Evolutionary conservation across 108 stramenopile genomes (phyloP).

Genomic region (Pseudonitzschia delicatissima): DNA sequence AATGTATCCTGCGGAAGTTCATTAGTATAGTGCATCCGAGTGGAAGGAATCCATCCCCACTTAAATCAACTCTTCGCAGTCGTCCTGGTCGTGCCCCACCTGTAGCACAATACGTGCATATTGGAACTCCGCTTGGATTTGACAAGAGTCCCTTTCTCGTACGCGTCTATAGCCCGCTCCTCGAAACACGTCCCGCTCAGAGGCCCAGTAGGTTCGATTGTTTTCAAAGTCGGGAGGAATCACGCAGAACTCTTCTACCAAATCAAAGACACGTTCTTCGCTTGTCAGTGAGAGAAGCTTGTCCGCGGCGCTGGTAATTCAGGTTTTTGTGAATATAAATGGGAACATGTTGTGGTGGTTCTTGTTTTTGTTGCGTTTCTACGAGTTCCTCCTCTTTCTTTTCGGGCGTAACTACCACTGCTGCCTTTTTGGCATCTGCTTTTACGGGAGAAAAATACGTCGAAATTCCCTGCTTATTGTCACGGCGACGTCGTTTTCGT

Average conservation of each 20-base stretch:
- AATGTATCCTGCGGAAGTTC: too few species aligned
- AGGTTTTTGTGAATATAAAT: constrained; percentile 57
- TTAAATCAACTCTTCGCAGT: constrained; percentile 18
- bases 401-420: constrained; percentile 1
- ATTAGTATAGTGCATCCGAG: neutral
- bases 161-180: constrained; percentile 63
- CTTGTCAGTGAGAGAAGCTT: constrained; percentile 22
- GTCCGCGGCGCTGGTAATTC: constrained; percentile 51
- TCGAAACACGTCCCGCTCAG: constrained; percentile 70
- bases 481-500: neutral
- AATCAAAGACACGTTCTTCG: constrained; percentile 40
- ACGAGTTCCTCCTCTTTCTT: neutral
- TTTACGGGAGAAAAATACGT: neutral
- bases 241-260: constrained; percentile 50
- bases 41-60: neutral
- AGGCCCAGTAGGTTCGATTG: constrained; percentile 55
- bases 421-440: neutral
- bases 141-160: constrained; percentile 42
- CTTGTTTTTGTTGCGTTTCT: neutral
- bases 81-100: constrained; percentile 40
- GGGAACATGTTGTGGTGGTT: constrained; percentile 35
- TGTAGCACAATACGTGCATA: constrained; percentile 44
- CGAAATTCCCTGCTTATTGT: neutral
- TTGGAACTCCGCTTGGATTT: constrained; percentile 17
- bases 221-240: constrained; percentile 60